Evolutionary conservation across 2,329 filamentous ascomycete genomes (phyloP), one percentile per base, ranked within the genome.

Genomic region (Cryphonectria carpinicola): DNA sequence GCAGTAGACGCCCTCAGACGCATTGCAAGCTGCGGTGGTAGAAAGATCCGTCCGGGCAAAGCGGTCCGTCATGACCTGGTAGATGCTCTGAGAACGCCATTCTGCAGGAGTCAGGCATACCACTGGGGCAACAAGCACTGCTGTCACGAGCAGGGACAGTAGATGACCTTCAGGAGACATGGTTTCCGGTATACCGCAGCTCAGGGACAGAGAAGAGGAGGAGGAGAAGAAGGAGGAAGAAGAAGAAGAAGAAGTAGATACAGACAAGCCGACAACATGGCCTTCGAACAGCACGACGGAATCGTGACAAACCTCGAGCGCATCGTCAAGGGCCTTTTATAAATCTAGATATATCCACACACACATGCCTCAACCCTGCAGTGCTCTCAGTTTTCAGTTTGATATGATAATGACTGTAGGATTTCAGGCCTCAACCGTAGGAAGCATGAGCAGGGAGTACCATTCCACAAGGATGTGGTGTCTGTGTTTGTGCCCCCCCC

Each of bases 61-160:
- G 14, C 82, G 78, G 74, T 84, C 82, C 3, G 81, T 83, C 71
- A 84, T 75, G 65, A 84, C 79, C 75, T 84, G 82, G 71, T 84
- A 84, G 71, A 84, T 82, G 52, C 81, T 81, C 70, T 81, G 80
- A 39, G 77, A 76, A n/a, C 81, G 78, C 81, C 79, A 81, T 73
- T 78, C 66, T n/a, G 74, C 67, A 46, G 71, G 71, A 5, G 67
- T 70, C 56, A 73, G 70, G 39, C 70, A 32, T 11, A 32, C 46
- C 52, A 43, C 65, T 13, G 70, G 67, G 60, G 65, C 41, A n/a
- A 66, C 54, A 10, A 71, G 43, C 49, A 58, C 52, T 39, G 70
- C 64, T 56, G 69, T 63, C 32, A 65, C 49, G 4, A 72, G 52
- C 25, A 68, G 35, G 11, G 63, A 52, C 32, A 71, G 41, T 14